Evolutionary conservation across 495 filamentous ascomycete genomes (phyloP).

Genomic region (Xylaria scruposa): DNA sequence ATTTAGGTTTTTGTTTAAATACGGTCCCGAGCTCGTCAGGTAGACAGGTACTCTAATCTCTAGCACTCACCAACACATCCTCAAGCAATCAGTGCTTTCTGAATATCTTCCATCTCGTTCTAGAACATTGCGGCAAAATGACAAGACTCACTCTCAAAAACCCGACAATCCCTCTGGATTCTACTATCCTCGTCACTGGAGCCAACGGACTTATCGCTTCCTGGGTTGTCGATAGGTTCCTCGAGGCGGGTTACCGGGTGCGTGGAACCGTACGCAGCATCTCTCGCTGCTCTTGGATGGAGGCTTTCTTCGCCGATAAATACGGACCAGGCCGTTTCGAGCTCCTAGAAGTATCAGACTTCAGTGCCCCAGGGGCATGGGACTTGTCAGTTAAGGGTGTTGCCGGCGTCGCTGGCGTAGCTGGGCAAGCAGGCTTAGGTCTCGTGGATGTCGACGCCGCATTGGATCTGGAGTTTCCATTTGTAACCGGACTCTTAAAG

Average conservation of each 20-base stretch:
- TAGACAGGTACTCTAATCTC: neutral
- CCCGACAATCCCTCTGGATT: constrained; percentile 31
- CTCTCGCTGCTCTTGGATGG: constrained; percentile 50
- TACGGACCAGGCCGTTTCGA: constrained; percentile 49
- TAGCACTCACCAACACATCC: neutral
- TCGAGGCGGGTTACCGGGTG: constrained; percentile 58
- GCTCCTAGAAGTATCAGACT: constrained; percentile 45
- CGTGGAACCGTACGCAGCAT: constrained; percentile 57
- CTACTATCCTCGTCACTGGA: constrained; percentile 60
- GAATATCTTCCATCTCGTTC: neutral
- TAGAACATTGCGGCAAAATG: constrained; percentile 4
- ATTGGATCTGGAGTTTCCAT: constrained; percentile 26
- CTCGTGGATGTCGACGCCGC: constrained; percentile 24
- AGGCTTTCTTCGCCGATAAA: constrained; percentile 45
- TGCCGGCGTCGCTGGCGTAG: constrained; percentile 29
- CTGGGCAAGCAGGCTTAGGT: constrained; percentile 15
- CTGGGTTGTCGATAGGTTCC: constrained; percentile 56
- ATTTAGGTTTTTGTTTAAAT: neutral
- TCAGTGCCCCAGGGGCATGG: constrained; percentile 46
- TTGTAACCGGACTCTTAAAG: constrained; percentile 22
- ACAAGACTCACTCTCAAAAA: constrained; percentile 19
- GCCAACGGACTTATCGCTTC: constrained; percentile 63
- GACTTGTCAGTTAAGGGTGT: constrained; percentile 46
- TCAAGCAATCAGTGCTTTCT: neutral
- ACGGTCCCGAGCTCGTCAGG: neutral